Conservation (phyloP, 345 rosid species). For the Angophora floribunda region DNA sequence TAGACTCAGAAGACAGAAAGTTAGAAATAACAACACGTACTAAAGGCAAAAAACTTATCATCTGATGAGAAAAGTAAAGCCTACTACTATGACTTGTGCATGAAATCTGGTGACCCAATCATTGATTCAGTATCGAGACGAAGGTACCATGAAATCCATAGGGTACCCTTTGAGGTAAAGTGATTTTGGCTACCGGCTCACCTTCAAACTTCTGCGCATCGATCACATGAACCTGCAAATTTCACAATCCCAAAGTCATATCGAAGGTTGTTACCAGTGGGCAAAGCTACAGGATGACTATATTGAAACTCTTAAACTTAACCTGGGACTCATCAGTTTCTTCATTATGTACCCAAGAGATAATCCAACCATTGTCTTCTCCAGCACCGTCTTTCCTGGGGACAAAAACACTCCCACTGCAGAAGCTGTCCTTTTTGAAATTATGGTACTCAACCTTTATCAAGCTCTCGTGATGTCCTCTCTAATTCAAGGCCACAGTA, state of each 20-base stretch:
- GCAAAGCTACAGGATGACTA: background rate
- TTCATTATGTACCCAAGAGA: conserved; percentile 36
- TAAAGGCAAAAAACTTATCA: background rate
- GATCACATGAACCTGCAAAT: conserved; percentile 16
- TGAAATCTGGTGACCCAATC: background rate
- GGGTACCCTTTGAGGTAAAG: conserved; percentile 24
- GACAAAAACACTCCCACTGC: conserved; percentile 36
- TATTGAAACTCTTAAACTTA: background rate
- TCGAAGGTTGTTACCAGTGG: background rate
- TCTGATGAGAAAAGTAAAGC: background rate
- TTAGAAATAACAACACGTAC: background rate
- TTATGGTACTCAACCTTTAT: conserved; percentile 28
- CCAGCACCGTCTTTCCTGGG: conserved; percentile 6
- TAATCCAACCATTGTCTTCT: conserved; percentile 45
- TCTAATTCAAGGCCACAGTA: background rate
- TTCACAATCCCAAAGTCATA: background rate
- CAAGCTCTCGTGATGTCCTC: background rate
- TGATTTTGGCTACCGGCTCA: conserved; percentile 19
- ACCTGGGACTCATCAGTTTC: conserved; percentile 18
- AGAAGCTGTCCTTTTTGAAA: conserved; percentile 21
- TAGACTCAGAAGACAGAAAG: background rate
- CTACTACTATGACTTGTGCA: background rate
- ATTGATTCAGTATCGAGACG: background rate
- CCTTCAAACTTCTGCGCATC: conserved; percentile 16
- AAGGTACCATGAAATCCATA: conserved; percentile 36